Evolutionary conservation across 2,329 filamentous ascomycete genomes (phyloP), one percentile per base, ranked within the genome.

Genomic region (Fusarium hainanense): DNA sequence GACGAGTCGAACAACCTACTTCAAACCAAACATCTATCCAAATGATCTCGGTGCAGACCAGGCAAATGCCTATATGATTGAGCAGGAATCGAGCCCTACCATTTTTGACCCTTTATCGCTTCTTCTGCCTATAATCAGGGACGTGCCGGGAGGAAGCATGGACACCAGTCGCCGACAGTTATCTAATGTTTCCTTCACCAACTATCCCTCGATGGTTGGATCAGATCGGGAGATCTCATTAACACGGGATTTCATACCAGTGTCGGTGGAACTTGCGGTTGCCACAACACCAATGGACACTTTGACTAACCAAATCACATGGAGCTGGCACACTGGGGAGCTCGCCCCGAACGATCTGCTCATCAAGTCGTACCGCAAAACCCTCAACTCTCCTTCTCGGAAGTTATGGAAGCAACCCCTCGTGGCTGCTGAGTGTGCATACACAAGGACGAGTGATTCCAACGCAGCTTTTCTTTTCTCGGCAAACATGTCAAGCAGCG

Each of bases 201-300:
- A 54, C 16, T 54, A 54, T 11, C n/a, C 16, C 3, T 9, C 0
- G 13, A 3, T 7, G 0, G 1, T 2, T 13, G 13, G 20, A 3
- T 30, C 25, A 9, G 14, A 43, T n/a, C n/a, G 50, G n/a, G 14
- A n/a, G 12, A 21, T 54, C 1, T 25, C 40, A 23, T n/a, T 44
- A 4, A 44, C 40, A 6, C 37, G 14, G 8, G 50, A 18, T 1
- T 37, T 37, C 12, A 4, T 2, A n/a, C 10, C 4, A 37, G 4
- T 37, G 34, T 12, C 34, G 18, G 3, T 37, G 10, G 11, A 14
- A 8, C 37, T 54, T 14, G 25, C 23, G 7, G 40, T 54, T 12
- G 40, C 50, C 7, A 54, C 50, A 21, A 54, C n/a, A 2, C 27
- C 50, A 8, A 54, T 54, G 50, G 40, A 54, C 8, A 54, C 14